These are phyloP conservation scores for Neonectria coccinea DNA, from an alignment of 2,329 filamentous ascomycete species.

Conservation along the genomic window DNA sequence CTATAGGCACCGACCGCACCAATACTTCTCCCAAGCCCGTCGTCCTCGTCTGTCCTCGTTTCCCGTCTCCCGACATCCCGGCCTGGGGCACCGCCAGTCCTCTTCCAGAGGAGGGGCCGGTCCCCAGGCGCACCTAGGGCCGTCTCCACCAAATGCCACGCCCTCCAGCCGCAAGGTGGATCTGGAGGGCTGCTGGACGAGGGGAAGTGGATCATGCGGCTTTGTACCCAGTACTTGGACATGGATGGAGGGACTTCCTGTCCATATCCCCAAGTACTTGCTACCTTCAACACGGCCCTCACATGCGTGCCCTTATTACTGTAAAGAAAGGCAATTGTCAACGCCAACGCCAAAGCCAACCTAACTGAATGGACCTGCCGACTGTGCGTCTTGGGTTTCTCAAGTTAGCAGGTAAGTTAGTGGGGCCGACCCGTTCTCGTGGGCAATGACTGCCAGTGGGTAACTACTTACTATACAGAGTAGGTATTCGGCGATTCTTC, in stretches of 20 bases:
- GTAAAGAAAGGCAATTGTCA: no score
- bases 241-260: conserved; percentile 4
- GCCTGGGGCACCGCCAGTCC: conserved; percentile 5
- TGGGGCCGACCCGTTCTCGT: no score
- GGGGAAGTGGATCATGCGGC: conserved; percentile 39
- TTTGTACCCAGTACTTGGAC: conserved; percentile 3
- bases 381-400: no score
- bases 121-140: not conserved
- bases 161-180: conserved; percentile 39
- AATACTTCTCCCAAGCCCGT: not conserved
- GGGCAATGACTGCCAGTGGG: no score
- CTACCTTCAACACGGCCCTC: no score
- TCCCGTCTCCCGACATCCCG: not conserved
- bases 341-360: no score
- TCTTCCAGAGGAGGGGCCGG: conserved; percentile 12
- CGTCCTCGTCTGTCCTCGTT: not conserved
- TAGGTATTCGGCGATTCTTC: not conserved
- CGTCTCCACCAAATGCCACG: conserved; percentile 7
- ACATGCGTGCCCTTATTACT: not conserved
- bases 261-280: no score
- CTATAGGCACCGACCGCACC: not conserved
- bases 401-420: no score
- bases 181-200: conserved; percentile 33
- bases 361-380: no score
- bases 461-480: no score